Base-by-base conservation (phyloP, 2,329 filamentous ascomycete genomes). In the Neonectria faginata region DNA sequence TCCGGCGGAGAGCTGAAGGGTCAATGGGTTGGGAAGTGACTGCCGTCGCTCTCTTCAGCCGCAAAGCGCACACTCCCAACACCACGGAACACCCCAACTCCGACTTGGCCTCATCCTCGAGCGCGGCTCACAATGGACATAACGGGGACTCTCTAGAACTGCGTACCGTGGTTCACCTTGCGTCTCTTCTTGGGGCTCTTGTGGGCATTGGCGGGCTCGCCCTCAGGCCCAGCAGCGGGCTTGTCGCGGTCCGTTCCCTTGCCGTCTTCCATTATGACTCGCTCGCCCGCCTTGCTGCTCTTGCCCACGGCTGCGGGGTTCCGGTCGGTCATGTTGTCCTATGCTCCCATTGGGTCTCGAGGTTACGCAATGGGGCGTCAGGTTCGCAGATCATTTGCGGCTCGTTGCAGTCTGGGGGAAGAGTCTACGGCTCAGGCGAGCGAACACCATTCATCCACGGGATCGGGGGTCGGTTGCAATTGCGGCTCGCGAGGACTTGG, bases 151-250 rank as follows among this genome's bases (percentile, higher is more conserved):
- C n/a, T 47, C 27, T 52, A 54, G 61, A 27, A 72, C 27, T 63
- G 80, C 89, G 83, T 88, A 94, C 92, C 92, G 82, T 95, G 92
- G 83, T 94, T 94, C 73, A 95, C 92, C 83, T 95, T 95, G 84
- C 92, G 91, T 82, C 92, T 87, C 85, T 94, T 94, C 83, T 93
- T 94, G 53, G 91, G 89, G 78, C 88, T 92, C 79, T 86, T 85
- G 70, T 81, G 72, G 50, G 66, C 71, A 48, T 64, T 68, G 51
- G 60, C 60, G 51, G 67, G 71, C 59, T 67, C 62, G 57, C 71
- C 65, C 60, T 76, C 73, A 29, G 68, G 66, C 65, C 44, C 50
- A 29, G 45, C 48, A 18, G 53, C 52, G 22, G 51, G 67, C 58
- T 76, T 77, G 53, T 72, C 72, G 58, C 69, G 73, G 67, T 75